A percentile compares a stretch with the other conserved stretches of the same genome.
These are phyloP conservation scores for Musa troglodytarum DNA, from an alignment of 176 grass and related monocot species.

Conservation along the genomic window DNA sequence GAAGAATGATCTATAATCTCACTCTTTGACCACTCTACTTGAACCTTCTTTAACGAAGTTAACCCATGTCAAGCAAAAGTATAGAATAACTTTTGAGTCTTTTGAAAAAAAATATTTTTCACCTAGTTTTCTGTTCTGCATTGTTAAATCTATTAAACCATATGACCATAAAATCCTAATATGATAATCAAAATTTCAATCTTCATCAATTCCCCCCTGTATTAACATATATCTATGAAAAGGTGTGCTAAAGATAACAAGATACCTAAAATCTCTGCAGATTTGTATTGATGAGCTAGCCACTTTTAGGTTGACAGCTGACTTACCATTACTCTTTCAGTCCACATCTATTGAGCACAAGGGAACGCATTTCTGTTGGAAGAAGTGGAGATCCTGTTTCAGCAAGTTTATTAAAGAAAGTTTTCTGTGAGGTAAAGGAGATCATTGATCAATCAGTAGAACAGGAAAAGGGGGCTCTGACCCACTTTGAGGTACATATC, in stretches of 20 bases:
- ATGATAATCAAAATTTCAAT: too few species aligned
- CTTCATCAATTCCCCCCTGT: too few species aligned
- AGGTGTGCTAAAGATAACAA: neutral
- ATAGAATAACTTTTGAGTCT: too few species aligned
- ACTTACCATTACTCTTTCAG: slow-evolving; percentile 25
- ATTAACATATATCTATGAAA: neutral
- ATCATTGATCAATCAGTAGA: slow-evolving; percentile 58
- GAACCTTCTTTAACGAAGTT: too few species aligned
- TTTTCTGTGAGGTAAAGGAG: slow-evolving; percentile 49
- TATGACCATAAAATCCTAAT: too few species aligned
- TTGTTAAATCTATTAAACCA: too few species aligned
- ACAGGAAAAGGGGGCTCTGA: slow-evolving; percentile 68
- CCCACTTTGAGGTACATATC: slow-evolving; percentile 75
- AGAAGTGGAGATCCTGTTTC: slow-evolving; percentile 60
- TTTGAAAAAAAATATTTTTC: too few species aligned
- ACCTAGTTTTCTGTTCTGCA: too few species aligned
- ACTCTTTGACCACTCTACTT: too few species aligned
- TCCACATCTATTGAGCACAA: slow-evolving; percentile 71
- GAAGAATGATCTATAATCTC: too few species aligned
- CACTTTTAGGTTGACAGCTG: neutral
- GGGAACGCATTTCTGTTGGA: slow-evolving; percentile 75
- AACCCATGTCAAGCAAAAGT: too few species aligned
- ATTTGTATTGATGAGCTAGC: neutral
- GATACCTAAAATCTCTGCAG: neutral
- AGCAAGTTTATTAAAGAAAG: slow-evolving; percentile 31